Base-by-base conservation (phyloP, 139 green algal genomes). In the Coccomyxa sp. region DNA sequence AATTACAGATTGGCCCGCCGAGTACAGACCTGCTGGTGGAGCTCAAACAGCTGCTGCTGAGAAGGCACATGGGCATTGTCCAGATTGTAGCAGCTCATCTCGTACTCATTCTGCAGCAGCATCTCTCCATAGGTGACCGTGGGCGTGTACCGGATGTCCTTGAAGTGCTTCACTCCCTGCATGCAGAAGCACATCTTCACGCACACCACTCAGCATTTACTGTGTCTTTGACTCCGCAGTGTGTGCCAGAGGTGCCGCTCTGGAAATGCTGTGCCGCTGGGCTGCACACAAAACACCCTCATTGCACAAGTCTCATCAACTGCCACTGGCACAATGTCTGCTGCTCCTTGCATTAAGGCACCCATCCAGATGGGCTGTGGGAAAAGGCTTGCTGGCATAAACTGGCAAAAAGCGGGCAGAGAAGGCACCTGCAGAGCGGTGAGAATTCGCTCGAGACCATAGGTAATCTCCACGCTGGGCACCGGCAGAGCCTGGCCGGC, bases 381-480 rank as follows among this genome's bases (percentile, higher is more conserved):
- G 23, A 57, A 58, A 58, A 13, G 0, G 31, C 10, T 11, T 23
- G 32, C n/a, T 21, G 63, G 10, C 63, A 28, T 71, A 21, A 15
- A 9, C 60, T 71, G 18, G 63, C 63, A 71, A 25, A 71, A 25
- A 21, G 18, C 14, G 60, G 63, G 63, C 63, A 28, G 63, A 71
- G 63, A 11, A 25, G 63, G 21, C 63, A 71, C 88, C 88, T 98
- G 96, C 75, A 98, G 90, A 0, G 94, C 78, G 95, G 98, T 99
- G 67, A 99, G 85, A 88, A 99, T 99, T 58, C 97, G 92, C 92
- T 99, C 97, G 79, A 99, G 82, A 25, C 97, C 97, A 86, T 99
- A 99, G 1, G 97, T 99, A 82, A 99, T 99, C 90, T 99, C 97
- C 71, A 99, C 96, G 0, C 93, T 90, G 15, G 94, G 94, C 17